Base-by-base conservation (phyloP, 805 yeast species). In the Metschnikowia peoriensis region DNA sequence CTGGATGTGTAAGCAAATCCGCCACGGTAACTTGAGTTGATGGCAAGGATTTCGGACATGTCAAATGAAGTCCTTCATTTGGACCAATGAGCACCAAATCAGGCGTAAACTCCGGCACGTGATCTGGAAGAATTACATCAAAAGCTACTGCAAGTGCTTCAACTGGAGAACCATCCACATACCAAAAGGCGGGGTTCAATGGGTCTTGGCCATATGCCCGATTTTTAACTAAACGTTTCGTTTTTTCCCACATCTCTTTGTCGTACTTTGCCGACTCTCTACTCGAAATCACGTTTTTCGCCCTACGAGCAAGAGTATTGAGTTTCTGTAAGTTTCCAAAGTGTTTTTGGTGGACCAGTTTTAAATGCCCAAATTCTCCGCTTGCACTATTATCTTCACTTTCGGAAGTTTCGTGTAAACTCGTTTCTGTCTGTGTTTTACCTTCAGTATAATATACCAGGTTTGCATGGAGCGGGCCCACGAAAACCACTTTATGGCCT, bases 41-140 rank as follows among this genome's bases (percentile, higher is more conserved):
- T 7, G 27, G 10, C 8, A n/a, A 7, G 1, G 12, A 0, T 6
- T 14, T 15, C 12, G 41, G 45, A 15, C 47, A 46, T 1, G 60
- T 55, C 38, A 57, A 51, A 8, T 55, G 50, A 22, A 57, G 47
- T 9, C 70, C 72, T 53, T 66, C 70, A 51, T 66, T 65, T 14
- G 77, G 75, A 4, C 76, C 76, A 8, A 69, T 41, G 15, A 72
- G 41, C 11, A 72, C 66, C 57, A 71, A 61, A 47, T 71, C 75
- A 0, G 71, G 69, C 6, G 37, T 39, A 52, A 71, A 66, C 3
- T 55, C 58, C 0, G 68, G 65, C 43, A 63, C 58, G 56, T 58
- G 59, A 6, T 41, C 45, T 1, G 72, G 70, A 16, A 70, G 47
- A 28, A 72, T 61, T 12, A 60, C 56, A 38, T 66, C 64, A 17